A percentile compares a stretch with the other conserved stretches of the same genome.
Conservation (phyloP, 2,329 filamentous ascomycete genomes). For the Pseudogymnoascus destructans region DNA sequence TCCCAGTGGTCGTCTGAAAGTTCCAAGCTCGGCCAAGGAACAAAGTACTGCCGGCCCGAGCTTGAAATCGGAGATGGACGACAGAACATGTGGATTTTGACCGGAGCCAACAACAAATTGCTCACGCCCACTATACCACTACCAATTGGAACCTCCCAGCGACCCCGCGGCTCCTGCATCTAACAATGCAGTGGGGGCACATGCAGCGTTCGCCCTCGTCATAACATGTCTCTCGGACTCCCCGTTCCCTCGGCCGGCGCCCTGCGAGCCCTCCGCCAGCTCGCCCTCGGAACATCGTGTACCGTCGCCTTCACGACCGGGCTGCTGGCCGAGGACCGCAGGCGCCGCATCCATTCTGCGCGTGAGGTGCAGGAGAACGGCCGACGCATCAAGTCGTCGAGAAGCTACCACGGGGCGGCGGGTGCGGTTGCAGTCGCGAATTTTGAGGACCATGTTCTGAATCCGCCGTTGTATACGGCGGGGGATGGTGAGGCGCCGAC, state of each 20-base stretch:
- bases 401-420: conserved; percentile 27
- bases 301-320: conserved; percentile 33
- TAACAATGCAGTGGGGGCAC: background rate
- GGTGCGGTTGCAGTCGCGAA: conserved; percentile 16
- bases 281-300: conserved; percentile 44
- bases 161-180: background rate
- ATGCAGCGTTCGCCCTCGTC: background rate
- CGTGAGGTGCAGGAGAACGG: conserved; percentile 40
- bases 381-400: conserved; percentile 35
- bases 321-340: conserved; percentile 42
- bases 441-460: conserved; percentile 15
- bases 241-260: conserved; percentile 42
- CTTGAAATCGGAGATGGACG: background rate
- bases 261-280: conserved; percentile 41
- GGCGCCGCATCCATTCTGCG: conserved; percentile 39
- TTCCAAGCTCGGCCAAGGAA: background rate
- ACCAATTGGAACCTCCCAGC: background rate
- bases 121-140: background rate
- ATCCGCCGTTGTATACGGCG: background rate
- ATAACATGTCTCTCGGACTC: conserved; percentile 33
- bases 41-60: background rate
- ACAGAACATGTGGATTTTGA: conserved; percentile 5
- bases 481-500: background rate
- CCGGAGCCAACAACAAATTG: background rate
- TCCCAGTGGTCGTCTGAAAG: background rate